phyloP scores from a whole-genome alignment of 2,329 filamentous ascomycete species.

The Dothidotthia symphoricarpi region DNA sequence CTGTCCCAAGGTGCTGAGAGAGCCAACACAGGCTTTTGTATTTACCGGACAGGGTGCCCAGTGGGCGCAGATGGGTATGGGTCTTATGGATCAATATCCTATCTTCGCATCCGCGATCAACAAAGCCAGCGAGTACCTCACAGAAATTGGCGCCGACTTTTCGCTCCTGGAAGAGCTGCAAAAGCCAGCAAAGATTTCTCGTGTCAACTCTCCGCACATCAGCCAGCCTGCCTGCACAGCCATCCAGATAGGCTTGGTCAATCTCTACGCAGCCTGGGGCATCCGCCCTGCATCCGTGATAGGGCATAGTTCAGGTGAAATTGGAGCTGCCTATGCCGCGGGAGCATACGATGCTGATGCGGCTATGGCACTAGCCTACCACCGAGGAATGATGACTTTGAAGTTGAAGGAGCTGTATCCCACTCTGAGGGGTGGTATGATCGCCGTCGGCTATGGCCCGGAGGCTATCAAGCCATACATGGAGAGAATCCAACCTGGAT shows the following conservation, averaged over 20 bases:
- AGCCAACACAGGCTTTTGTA: too few species aligned
- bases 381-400: slow-evolving; percentile 22
- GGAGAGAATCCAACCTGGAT: slow-evolving; percentile 8
- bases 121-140: slow-evolving; percentile 2
- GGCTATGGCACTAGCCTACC: slow-evolving; percentile 29
- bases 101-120: slow-evolving; percentile 10
- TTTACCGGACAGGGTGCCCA: slow-evolving; percentile 37
- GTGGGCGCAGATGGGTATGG: slow-evolving; percentile 23
- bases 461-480: slow-evolving; percentile 16
- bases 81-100: slow-evolving; percentile 10
- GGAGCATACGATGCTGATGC: slow-evolving; percentile 18
- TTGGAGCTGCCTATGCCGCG: slow-evolving; percentile 32
- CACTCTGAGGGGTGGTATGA: slow-evolving; percentile 19
- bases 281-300: slow-evolving; percentile 23
- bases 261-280: slow-evolving; percentile 27
- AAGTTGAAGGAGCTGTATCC: slow-evolving; percentile 20
- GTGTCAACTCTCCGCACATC: slow-evolving; percentile 21
- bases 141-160: neutral
- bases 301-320: slow-evolving; percentile 35
- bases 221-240: slow-evolving; percentile 32
- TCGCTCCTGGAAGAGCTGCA: slow-evolving; percentile 21
- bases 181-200: slow-evolving; percentile 18
- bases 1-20: too few species aligned
- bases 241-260: slow-evolving; percentile 28
- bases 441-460: slow-evolving; percentile 21